These are phyloP conservation scores for Auriculariales sp. DNA, from an alignment of 768 basidiomycete genomes.

Conservation along the genomic window DNA sequence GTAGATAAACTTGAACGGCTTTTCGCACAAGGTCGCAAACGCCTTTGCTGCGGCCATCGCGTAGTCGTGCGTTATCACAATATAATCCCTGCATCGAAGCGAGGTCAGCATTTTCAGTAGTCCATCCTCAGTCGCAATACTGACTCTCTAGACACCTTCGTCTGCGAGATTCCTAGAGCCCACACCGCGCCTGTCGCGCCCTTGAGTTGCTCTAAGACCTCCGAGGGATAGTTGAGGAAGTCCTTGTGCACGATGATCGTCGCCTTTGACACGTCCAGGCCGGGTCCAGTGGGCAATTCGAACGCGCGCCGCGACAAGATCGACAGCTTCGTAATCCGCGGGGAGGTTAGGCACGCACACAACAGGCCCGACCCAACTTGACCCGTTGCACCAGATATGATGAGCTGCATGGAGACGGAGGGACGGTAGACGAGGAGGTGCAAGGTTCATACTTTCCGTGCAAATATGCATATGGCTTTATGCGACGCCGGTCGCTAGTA, in stretches of 20 bases:
- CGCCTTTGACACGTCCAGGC: slow-evolving; percentile 13
- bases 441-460: too few species aligned
- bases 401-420: too few species aligned
- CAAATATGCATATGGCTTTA: too few species aligned
- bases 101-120: slow-evolving; percentile 4
- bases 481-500: too few species aligned
- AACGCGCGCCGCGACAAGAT: slow-evolving; percentile 20
- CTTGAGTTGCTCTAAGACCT: slow-evolving; percentile 16
- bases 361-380: slow-evolving; percentile 20
- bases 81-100: slow-evolving; percentile 11
- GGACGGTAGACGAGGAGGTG: too few species aligned
- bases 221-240: slow-evolving; percentile 18
- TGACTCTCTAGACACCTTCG: slow-evolving; percentile 14
- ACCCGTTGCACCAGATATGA: slow-evolving; percentile 23
- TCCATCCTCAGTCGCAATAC: background rate
- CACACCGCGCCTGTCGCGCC: slow-evolving; percentile 22
- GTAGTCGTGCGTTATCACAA: slow-evolving; percentile 15
- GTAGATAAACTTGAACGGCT: slow-evolving; percentile 15
- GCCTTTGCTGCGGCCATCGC: slow-evolving; percentile 15
- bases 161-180: slow-evolving; percentile 20
- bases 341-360: slow-evolving; percentile 17
- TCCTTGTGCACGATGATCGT: slow-evolving; percentile 18
- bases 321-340: slow-evolving; percentile 16
- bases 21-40: slow-evolving; percentile 5
- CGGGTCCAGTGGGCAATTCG: slow-evolving; percentile 8